These are phyloP conservation scores for Cercospora canescens DNA, from an alignment of 2,329 filamentous ascomycete species.

Conservation along the genomic window DNA sequence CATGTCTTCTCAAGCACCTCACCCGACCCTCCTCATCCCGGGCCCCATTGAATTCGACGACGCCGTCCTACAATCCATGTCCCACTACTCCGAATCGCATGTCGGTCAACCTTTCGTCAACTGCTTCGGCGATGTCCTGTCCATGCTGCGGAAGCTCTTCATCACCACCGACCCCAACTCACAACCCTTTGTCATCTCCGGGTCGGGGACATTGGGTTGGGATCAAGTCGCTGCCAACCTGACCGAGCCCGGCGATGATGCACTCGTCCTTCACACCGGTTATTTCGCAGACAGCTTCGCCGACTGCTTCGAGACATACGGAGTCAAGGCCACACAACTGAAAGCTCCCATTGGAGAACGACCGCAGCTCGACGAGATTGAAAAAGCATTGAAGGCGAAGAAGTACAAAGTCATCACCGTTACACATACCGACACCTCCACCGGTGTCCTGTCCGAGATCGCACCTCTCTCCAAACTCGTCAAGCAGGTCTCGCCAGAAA, in stretches of 20 bases:
- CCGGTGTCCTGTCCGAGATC: constrained; percentile 90
- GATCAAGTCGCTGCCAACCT: constrained; percentile 94
- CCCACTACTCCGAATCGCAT: constrained; percentile 94
- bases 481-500: constrained; percentile 83
- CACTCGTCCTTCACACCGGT: constrained; percentile 88
- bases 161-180: constrained; percentile 78
- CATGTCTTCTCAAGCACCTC: constrained; percentile 61
- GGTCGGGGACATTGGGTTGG: constrained; percentile 95
- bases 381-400: constrained; percentile 84
- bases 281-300: constrained; percentile 97
- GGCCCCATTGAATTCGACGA: constrained; percentile 98
- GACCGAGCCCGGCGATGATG: constrained; percentile 84
- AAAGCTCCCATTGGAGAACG: constrained; percentile 86
- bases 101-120: constrained; percentile 87
- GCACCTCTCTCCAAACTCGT: constrained; percentile 81
- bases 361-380: constrained; percentile 82
- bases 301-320: constrained; percentile 88
- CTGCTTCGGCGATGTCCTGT: constrained; percentile 84
- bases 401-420: constrained; percentile 93
- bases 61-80: constrained; percentile 92
- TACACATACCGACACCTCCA: constrained; percentile 97
- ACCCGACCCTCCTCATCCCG: constrained; percentile 84
- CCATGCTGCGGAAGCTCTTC: constrained; percentile 89
- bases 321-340: constrained; percentile 84
- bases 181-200: constrained; percentile 91